A percentile compares a stretch with the other conserved stretches of the same genome.
phyloP scores from a whole-genome alignment of 352 stramenopile species.

The Hyaloperonospora brassicae region DNA sequence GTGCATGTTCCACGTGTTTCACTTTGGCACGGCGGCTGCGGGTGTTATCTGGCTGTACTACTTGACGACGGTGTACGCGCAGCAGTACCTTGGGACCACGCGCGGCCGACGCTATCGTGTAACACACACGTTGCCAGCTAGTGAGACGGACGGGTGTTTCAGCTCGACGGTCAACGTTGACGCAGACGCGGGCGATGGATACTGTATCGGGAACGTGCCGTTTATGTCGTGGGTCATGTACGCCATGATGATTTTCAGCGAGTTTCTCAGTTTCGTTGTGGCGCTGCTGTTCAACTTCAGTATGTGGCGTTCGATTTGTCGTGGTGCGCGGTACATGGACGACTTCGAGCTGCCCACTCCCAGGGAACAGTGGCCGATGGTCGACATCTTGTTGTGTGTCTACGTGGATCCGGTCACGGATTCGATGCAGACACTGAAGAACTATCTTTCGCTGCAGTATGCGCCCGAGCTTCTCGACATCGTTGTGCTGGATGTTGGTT shows the following conservation, averaged over 20 bases:
- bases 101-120: conserved; percentile 65
- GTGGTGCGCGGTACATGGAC: conserved; percentile 81
- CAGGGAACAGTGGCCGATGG: conserved; percentile 83
- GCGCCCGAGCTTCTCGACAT: too few relatives aligned
- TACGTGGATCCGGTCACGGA: conserved; percentile 86
- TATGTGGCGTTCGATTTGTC: conserved; percentile 86
- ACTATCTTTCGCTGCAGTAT: too few relatives aligned
- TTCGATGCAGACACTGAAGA: too few relatives aligned
- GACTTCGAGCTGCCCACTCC: conserved; percentile 87
- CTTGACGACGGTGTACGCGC: conserved; percentile 73
- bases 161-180: conserved; percentile 74
- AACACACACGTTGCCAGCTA: conserved; percentile 40
- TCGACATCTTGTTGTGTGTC: conserved; percentile 86
- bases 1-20: conserved; percentile 80
- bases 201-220: conserved; percentile 70
- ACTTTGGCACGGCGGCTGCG: conserved; percentile 57
- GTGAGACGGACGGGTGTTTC: conserved; percentile 44
- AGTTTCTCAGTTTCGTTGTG: conserved; percentile 84
- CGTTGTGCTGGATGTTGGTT: too few relatives aligned
- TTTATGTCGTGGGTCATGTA: conserved; percentile 75
- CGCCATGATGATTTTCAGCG: conserved; percentile 77
- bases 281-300: conserved; percentile 86
- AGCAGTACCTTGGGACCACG: conserved; percentile 70
- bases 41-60: conserved; percentile 79
- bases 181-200: conserved; percentile 43